phyloP scores from a whole-genome alignment of 352 stramenopile species.

The Plasmopara muralis region DNA sequence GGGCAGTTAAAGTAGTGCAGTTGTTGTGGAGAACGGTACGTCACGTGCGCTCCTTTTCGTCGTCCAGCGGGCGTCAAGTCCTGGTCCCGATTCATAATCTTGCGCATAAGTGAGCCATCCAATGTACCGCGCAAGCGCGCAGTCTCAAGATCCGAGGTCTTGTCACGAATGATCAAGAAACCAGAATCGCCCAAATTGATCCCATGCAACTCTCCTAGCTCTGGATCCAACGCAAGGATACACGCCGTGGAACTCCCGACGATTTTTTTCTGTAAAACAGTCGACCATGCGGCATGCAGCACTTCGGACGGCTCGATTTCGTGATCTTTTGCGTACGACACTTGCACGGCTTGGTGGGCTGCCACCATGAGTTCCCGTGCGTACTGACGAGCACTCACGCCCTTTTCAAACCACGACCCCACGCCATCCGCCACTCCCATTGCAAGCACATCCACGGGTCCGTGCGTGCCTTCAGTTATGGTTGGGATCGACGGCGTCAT shows the following conservation, averaged over 20 bases:
- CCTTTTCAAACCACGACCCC: constrained; percentile 93
- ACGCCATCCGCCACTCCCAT: constrained; percentile 94
- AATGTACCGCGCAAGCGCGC: constrained; percentile 59
- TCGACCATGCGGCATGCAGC: constrained; percentile 64
- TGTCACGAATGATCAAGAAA: constrained; percentile 78
- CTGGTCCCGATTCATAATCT: constrained; percentile 56
- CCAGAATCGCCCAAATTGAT: constrained; percentile 93
- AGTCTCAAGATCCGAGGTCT: constrained; percentile 58
- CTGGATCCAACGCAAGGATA: constrained; percentile 87
- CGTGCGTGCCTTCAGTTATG: constrained; percentile 32
- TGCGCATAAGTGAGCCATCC: constrained; percentile 64
- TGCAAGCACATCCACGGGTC: constrained; percentile 78
- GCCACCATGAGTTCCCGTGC: constrained; percentile 73
- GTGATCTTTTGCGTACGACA: constrained; percentile 55
- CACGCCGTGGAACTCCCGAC: constrained; percentile 91
- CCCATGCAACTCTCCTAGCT: constrained; percentile 89
- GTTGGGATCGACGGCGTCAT: constrained; percentile 17
- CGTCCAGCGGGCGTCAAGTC: constrained; percentile 61
- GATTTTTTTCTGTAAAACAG: constrained; percentile 86
- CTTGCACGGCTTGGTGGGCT: constrained; percentile 52
- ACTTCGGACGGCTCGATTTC: constrained; percentile 57
- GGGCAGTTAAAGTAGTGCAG: constrained; percentile 97
- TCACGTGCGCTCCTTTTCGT: constrained; percentile 70
- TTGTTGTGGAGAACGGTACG: constrained; percentile 95
- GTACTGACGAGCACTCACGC: constrained; percentile 74